phyloP scores from a whole-genome alignment of 2,329 filamentous ascomycete genomes.

The Nothophoma quercina region DNA sequence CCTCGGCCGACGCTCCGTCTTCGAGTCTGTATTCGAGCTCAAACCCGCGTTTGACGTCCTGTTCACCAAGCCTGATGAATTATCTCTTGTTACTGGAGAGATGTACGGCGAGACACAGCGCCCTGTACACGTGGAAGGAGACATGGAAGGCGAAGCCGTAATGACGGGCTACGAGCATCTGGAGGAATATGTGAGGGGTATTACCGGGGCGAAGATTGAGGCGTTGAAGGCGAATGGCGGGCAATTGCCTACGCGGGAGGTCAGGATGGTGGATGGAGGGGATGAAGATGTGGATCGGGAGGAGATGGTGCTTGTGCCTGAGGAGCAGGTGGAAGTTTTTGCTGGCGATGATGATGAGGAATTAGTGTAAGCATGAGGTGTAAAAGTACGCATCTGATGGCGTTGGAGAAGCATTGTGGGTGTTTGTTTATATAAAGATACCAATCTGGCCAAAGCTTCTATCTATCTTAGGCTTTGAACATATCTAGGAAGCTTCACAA shows the following conservation, averaged over 20 bases:
- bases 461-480: not conserved
- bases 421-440: slow-evolving; percentile 6
- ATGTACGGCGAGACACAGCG: slow-evolving; percentile 75
- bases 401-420: not conserved
- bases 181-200: slow-evolving; percentile 95
- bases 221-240: slow-evolving; percentile 58
- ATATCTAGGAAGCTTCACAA: not conserved
- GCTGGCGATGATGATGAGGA: slow-evolving; percentile 4
- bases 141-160: slow-evolving; percentile 61
- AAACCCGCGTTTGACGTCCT: slow-evolving; percentile 84
- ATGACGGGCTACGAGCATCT: slow-evolving; percentile 96
- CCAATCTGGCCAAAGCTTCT: slow-evolving; percentile 4
- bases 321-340: slow-evolving; percentile 13
- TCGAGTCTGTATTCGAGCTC: slow-evolving; percentile 88
- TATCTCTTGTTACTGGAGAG: slow-evolving; percentile 83
- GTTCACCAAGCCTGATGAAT: slow-evolving; percentile 78
- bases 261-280: slow-evolving; percentile 43
- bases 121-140: slow-evolving; percentile 42
- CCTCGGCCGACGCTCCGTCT: slow-evolving; percentile 85
- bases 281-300: slow-evolving; percentile 38
- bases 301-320: slow-evolving; percentile 39
- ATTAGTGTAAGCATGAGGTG: slow-evolving; percentile 2
- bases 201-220: slow-evolving; percentile 78
- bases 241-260: slow-evolving; percentile 45
- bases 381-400: not conserved